These are phyloP conservation scores for Endoconidiophora polonica DNA, from an alignment of 2,329 filamentous ascomycete genomes.

Conservation along the genomic window DNA sequence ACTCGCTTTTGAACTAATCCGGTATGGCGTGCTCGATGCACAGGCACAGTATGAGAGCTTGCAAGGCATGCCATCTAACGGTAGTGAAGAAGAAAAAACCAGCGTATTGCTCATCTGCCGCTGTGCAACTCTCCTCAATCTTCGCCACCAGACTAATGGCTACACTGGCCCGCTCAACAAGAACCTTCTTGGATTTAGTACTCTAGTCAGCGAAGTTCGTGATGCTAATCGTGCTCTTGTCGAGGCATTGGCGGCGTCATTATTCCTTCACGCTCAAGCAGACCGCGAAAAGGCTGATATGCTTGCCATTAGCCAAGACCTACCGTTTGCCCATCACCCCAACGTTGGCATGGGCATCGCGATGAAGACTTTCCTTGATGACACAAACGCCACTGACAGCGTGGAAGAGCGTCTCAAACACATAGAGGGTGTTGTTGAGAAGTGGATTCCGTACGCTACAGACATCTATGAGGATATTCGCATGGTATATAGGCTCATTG, in stretches of 20 bases:
- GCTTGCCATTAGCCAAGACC: conserved; percentile 52
- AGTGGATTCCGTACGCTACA: conserved; percentile 41
- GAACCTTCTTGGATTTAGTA: conserved; percentile 73
- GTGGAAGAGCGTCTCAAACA: conserved; percentile 28
- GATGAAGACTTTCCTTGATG: conserved; percentile 63
- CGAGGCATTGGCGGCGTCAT: conserved; percentile 63
- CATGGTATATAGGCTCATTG: conserved; percentile 39
- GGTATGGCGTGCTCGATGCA: conserved; percentile 60
- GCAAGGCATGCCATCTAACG: conserved; percentile 38
- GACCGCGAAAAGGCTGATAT: conserved; percentile 52
- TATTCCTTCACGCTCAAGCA: conserved; percentile 68
- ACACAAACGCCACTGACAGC: conserved; percentile 38
- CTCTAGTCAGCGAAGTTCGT: conserved; percentile 63
- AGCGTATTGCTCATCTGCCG: conserved; percentile 73
- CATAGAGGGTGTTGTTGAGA: conserved; percentile 33
- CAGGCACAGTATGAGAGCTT: conserved; percentile 41
- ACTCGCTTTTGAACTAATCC: conserved; percentile 70
- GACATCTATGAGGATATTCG: conserved; percentile 43
- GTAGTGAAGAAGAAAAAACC: conserved; percentile 54
- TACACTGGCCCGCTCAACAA: conserved; percentile 91
- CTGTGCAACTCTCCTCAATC: conserved; percentile 64
- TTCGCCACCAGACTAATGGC: conserved; percentile 70
- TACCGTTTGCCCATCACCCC: conserved; percentile 53
- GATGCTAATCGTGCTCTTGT: conserved; percentile 65
- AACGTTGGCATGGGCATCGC: conserved; percentile 66